Evolutionary conservation across 2,329 filamentous ascomycete species (phyloP), one percentile per base, ranked within the genome.

Genomic region (Epichloe elymi): DNA sequence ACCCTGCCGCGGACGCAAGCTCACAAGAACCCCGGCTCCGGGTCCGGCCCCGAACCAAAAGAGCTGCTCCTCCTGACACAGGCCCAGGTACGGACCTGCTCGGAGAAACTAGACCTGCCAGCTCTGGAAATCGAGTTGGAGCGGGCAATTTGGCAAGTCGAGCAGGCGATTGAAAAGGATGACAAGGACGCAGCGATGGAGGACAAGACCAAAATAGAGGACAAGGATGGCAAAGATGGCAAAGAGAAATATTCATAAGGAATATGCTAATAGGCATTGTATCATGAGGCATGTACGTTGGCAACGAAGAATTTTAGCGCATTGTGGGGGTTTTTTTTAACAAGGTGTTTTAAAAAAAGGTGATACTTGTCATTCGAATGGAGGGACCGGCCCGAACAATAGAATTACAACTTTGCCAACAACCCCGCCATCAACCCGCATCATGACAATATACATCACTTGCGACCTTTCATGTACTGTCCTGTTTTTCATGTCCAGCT

Each of bases 91-190:
- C 74, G 73, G 55, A 69, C 73, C 51, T 73, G 86, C 51, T 79
- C 80, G 19, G 70, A 81, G 51, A 75, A 75, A 6, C 67, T 90
- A 30, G 72, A 82, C 5, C 74, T 88, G 38, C 85, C 86, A 0
- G 82, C 85, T 51, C 72, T 91, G 26, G 79, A 82, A 50, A 70
- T 83, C 15, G 86, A 90, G 63, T 73, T 89, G 0, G 85, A 90
- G 61, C 72, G 86, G 42, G 86, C 86, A 5, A 80, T 88, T 53
- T 82, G 82, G 73, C 86, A 91, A 65, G 82, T 90, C 2, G 75
- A 82, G 58, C 70, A 65, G 42, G 68, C 70, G 15, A 67, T 77
- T 50, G 60, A 64, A 48, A 69, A 72, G 43, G 67, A 70, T 5
- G 23, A n/a, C 41, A 33, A 39, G 41, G 14, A 17, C 10, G 20